These are phyloP conservation scores for Didymella pinodella DNA, from an alignment of 2,329 filamentous ascomycete genomes.

Conservation along the genomic window DNA sequence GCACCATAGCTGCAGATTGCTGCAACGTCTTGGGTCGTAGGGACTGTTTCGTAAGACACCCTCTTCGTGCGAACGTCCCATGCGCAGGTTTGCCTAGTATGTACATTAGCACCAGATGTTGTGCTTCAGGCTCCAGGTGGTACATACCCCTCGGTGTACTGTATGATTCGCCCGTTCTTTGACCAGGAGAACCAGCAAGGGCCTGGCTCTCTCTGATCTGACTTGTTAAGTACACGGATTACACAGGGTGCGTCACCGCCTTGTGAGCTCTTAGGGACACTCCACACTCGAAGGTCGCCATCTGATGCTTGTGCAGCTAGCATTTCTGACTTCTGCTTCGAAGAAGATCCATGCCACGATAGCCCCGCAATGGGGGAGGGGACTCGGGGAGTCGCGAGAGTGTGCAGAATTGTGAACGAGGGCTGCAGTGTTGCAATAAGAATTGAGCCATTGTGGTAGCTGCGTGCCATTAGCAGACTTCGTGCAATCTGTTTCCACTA, in stretches of 20 bases:
- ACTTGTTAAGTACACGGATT: conserved; percentile 83
- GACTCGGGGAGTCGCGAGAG: conserved; percentile 80
- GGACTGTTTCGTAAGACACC: conserved; percentile 87
- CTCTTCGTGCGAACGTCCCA: conserved; percentile 99
- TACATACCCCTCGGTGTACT: conserved; percentile 87
- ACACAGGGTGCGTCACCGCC: conserved; percentile 80
- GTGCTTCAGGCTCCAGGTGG: conserved; percentile 21
- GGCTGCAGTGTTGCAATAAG: conserved; percentile 89
- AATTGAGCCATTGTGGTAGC: conserved; percentile 94
- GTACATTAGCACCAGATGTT: conserved; percentile 32
- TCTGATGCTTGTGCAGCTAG: conserved; percentile 90
- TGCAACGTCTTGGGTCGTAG: conserved; percentile 80
- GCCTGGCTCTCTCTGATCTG: conserved; percentile 74
- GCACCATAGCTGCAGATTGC: conserved; percentile 89
- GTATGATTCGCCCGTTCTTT: conserved; percentile 94
- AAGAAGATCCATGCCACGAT: conserved; percentile 95
- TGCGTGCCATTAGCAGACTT: conserved; percentile 51
- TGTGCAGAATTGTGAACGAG: conserved; percentile 92
- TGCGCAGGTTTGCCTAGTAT: conserved; percentile 77
- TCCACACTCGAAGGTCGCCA: conserved; percentile 95
- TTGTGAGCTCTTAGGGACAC: conserved; percentile 81
- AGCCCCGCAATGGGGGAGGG: conserved; percentile 88
- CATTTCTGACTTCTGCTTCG: conserved; percentile 98
- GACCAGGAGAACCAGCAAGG: conserved; percentile 99
- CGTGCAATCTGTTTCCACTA: not conserved